Percentiles rank a stretch among this genome's conserved stretches.
Evolutionary conservation across 768 basidiomycete genomes (phyloP).

Genomic region (Panaeolus cyanescens): DNA sequence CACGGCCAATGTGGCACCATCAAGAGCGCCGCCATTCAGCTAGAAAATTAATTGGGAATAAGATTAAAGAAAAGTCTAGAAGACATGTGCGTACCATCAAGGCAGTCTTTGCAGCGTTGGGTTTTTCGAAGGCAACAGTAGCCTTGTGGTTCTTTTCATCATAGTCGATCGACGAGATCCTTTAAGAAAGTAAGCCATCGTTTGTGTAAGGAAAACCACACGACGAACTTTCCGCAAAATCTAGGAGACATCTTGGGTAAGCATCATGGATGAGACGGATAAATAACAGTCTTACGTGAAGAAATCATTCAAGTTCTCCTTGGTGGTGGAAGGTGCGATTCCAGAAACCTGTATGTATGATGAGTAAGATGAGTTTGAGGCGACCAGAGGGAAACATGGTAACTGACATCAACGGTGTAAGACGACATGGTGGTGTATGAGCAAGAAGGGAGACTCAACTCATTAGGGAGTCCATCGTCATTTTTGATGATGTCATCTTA

Average conservation of each 20-base stretch:
- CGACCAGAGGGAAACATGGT: background rate
- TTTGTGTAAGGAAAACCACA: slow-evolving; percentile 4
- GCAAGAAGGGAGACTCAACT: slow-evolving; percentile 12
- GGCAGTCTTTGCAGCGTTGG: slow-evolving; percentile 82
- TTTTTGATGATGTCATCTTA: slow-evolving; percentile 15
- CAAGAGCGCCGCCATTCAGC: slow-evolving; percentile 79
- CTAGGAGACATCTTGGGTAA: slow-evolving; percentile 33
- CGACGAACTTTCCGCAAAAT: slow-evolving; percentile 84
- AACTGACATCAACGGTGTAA: slow-evolving; percentile 45
- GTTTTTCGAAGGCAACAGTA: slow-evolving; percentile 83
- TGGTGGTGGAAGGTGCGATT: slow-evolving; percentile 65
- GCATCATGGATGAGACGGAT: slow-evolving; percentile 3
- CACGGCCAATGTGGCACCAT: slow-evolving; percentile 69
- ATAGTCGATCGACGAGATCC: slow-evolving; percentile 67
- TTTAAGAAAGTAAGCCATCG: slow-evolving; percentile 23
- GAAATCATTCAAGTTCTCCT: slow-evolving; percentile 74
- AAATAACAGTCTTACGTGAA: slow-evolving; percentile 60
- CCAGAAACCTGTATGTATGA: slow-evolving; percentile 59
- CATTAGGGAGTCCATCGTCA: background rate
- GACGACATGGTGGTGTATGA: slow-evolving; percentile 40
- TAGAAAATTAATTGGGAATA: slow-evolving; percentile 20
- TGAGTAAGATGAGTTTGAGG: background rate
- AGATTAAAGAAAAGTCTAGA: background rate
- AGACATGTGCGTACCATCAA: slow-evolving; percentile 55
- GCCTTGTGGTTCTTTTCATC: slow-evolving; percentile 45